Evolutionary conservation across 1,139 yeast species (phyloP).

Genomic region (Yueomyces sp.): DNA sequence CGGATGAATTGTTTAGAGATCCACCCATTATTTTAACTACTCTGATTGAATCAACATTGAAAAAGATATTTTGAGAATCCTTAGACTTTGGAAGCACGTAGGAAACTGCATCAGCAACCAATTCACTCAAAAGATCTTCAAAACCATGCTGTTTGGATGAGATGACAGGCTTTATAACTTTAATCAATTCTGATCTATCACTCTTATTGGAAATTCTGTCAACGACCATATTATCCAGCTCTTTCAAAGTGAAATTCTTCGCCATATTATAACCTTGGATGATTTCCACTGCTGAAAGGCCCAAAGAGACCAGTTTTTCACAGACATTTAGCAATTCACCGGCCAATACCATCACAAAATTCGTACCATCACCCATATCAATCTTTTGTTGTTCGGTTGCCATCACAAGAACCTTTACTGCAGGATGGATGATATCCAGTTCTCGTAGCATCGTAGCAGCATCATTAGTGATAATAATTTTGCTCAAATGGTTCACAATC

Average conservation of each 20-base stretch:
- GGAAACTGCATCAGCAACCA: slow-evolving; percentile 81
- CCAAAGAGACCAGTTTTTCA: slow-evolving; percentile 71
- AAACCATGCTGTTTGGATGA: slow-evolving; percentile 89
- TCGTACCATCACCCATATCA: slow-evolving; percentile 76
- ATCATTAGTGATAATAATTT: slow-evolving; percentile 83
- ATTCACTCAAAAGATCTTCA: slow-evolving; percentile 61
- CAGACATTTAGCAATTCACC: slow-evolving; percentile 81
- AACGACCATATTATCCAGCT: slow-evolving; percentile 53
- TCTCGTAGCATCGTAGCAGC: slow-evolving; percentile 95
- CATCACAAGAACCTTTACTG: slow-evolving; percentile 90
- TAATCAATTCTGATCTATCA: slow-evolving; percentile 45
- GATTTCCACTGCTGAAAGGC: slow-evolving; percentile 81
- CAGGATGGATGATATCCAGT: slow-evolving; percentile 92
- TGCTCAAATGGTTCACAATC: slow-evolving; percentile 74
- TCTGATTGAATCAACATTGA: slow-evolving; percentile 86
- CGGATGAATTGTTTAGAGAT: slow-evolving; percentile 58
- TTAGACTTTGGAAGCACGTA: slow-evolving; percentile 55
- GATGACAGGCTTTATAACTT: slow-evolving; percentile 76
- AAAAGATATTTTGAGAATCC: slow-evolving; percentile 32
- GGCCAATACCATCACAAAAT: slow-evolving; percentile 66
- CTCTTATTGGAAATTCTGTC: slow-evolving; percentile 49
- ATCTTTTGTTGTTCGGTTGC: slow-evolving; percentile 93
- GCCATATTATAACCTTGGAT: slow-evolving; percentile 85
- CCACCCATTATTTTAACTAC: slow-evolving; percentile 97
- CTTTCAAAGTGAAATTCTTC: slow-evolving; percentile 54